Base-by-base conservation (phyloP, 176 grass and related monocot genomes). In the Pharus latifolius region DNA sequence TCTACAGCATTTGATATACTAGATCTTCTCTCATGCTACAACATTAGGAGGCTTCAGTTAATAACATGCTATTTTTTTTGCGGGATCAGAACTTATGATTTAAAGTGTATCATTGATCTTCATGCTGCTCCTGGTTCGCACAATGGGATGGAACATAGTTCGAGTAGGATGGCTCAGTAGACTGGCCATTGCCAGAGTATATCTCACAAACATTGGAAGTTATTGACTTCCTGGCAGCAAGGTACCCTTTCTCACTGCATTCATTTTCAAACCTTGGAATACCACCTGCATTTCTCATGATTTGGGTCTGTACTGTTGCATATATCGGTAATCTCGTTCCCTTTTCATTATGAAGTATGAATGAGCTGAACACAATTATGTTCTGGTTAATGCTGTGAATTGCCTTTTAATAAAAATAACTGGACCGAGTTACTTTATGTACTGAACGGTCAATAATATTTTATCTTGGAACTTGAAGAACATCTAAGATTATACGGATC, bases 61-160 rank as follows among this genome's bases (percentile, higher is more conserved):
- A 26, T 87, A 60, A 82, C 29, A 30, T 28, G 20, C 10, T 11
- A 35, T 20, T 58, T 13, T 18, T 59, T 51, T 22, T 71, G 32
- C 56, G 66, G 57, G 20, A 74, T 63, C 77, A 93, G 90, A 72
- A 37, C 60, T 38, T 68, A 80, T 56, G 55, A 63, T 30, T 72
- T 93, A 38, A 89, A 88, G 44, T 89, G 85, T 63, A 86, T 93
- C 78, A 93, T 89, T 63, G 90, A 95, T 83, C 81, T 90, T 56
- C 91, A 87, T 89, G 86, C 86, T 56, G 83, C 83, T 71, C 86
- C 83, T 53, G 86, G 91, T 53, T 95, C 86, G 17, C 80, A 87
- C 76, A 95, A 95, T 56, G 83, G 86, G 55, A 87, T 79, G 67
- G 91, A 90, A 81, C 87, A 95, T 72, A 90, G 80, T 75, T 76